phyloP scores from a whole-genome alignment of 768 basidiomycete genomes.

The Hirschioporus abietinus region DNA sequence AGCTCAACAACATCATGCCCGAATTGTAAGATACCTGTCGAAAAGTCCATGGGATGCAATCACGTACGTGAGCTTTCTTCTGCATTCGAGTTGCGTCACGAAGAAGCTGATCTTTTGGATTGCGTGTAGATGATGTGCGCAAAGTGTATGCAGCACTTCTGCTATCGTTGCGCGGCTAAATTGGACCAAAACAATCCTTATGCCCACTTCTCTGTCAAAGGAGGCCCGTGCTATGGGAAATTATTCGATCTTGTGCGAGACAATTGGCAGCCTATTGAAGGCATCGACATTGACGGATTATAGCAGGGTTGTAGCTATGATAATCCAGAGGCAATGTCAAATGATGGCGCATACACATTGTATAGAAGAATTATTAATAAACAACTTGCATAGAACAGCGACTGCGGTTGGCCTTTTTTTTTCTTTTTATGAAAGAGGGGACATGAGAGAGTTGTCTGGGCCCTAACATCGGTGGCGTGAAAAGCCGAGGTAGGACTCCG shows the following conservation, averaged over 20 bases:
- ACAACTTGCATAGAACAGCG: not conserved
- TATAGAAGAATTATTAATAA: not conserved
- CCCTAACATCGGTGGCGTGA: not conserved
- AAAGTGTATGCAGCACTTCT: constrained; percentile 75
- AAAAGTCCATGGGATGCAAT: constrained; percentile 80
- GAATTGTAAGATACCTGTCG: constrained; percentile 65
- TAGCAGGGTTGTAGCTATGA: constrained; percentile 15
- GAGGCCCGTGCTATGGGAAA: constrained; percentile 52
- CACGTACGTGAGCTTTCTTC: constrained; percentile 51
- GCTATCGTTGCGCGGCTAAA: constrained; percentile 68
- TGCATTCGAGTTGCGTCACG: not conserved
- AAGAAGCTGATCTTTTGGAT: constrained; percentile 11
- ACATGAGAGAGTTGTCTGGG: not conserved
- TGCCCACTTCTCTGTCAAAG: constrained; percentile 56
- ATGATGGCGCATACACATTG: not conserved
- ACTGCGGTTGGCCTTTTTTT: not conserved
- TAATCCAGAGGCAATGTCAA: not conserved
- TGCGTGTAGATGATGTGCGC: constrained; percentile 63
- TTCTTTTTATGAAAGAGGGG: not conserved
- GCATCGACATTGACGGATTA: constrained; percentile 25
- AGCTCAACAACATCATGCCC: constrained; percentile 67
- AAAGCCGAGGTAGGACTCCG: not conserved
- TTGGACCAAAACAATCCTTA: constrained; percentile 53
- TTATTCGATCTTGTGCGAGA: constrained; percentile 55
- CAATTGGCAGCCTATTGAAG: constrained; percentile 44